Evolutionary conservation across 345 rosid species (phyloP), one percentile per base, ranked within the genome.

Genomic region (Eucalyptus erythrocorys): DNA sequence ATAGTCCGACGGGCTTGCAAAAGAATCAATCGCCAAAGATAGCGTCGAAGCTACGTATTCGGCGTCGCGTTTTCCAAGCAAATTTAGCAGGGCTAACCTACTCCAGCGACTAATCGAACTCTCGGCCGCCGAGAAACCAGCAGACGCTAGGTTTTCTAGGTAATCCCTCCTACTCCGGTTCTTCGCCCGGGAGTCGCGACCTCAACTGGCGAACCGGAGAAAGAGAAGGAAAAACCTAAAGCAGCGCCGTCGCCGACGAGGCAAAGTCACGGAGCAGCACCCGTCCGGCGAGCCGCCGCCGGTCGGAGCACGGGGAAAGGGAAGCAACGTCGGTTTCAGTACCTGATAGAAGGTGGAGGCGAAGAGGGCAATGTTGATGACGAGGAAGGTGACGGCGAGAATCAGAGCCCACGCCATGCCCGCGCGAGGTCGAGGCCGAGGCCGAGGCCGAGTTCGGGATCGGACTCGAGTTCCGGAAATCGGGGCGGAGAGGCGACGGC

Each of bases 311-410:
- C 80, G 24, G 13, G 14, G 68, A 2, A 5, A 27, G 32, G 64
- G 80, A 34, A 55, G 81, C 27, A 24, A 4, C 6, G 42, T 37
- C 59, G 48, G 59, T 43, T 53, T 49, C 59, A 26, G 32, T 89
- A 96, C 99, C 96, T 94, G 95, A 88, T 95, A 93, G 87, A 96
- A 95, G 93, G 93, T 90, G 88, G 95, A 92, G 51, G 95, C 96
- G 89, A 96, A 89, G 88, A 97, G 97, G 68, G 95, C 95, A 68
- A 96, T 87, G 93, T 92, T 93, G 87, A 92, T 48, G 90, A 93
- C 87, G 88, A 94, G 93, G 88, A 92, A 95, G 88, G 94, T 86
- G 88, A 97, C 48, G 96, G 97, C 93, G 85, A 95, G 89, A 87
- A 94, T 34, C 92, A 96, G 91, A 47, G 92, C 91, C 96, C 94